Percentiles rank a stretch among this genome's conserved stretches.
Evolutionary conservation across 2,329 filamentous ascomycete species (phyloP).

Genomic region (Helminthosporium solani): DNA sequence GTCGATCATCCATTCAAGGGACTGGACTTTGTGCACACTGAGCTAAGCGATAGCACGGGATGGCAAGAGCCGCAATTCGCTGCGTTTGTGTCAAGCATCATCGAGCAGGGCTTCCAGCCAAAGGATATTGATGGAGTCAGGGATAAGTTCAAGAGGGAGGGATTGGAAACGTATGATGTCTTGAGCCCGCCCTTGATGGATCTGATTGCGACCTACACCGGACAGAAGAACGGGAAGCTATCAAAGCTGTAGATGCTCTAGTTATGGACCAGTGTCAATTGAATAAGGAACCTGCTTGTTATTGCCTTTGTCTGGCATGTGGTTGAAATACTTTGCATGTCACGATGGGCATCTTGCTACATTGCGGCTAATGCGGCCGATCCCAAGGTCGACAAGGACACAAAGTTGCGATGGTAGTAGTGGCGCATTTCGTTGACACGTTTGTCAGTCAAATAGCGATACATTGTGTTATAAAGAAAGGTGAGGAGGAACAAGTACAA

Average conservation of each 20-base stretch:
- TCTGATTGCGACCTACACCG: constrained; percentile 51
- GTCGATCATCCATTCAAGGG: constrained; percentile 66
- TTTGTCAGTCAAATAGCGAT: too few relatives aligned
- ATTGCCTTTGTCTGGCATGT: too few relatives aligned
- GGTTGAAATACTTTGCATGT: too few relatives aligned
- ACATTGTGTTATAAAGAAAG: too few relatives aligned
- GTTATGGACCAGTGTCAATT: too few relatives aligned
- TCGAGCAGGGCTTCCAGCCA: constrained; percentile 66
- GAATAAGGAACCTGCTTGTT: too few relatives aligned
- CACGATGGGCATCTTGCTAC: too few relatives aligned
- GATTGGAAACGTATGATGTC: constrained; percentile 63
- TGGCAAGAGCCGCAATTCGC: constrained; percentile 74
- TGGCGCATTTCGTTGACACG: too few relatives aligned
- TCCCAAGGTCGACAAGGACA: too few relatives aligned
- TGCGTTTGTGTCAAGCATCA: constrained; percentile 66
- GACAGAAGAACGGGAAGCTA: constrained; percentile 46
- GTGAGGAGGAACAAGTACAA: too few relatives aligned
- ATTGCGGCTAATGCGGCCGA: too few relatives aligned
- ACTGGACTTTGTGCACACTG: constrained; percentile 67
- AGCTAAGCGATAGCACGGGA: constrained; percentile 61
- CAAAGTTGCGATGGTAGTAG: too few relatives aligned
- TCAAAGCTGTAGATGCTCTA: constrained; percentile 27
- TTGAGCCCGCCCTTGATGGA: constrained; percentile 66
- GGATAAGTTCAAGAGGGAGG: constrained; percentile 53
- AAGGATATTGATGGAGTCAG: constrained; percentile 58